Percentiles rank a stretch among this genome's conserved stretches.
Evolutionary conservation across 306 rosid genomes (phyloP).

Genomic region (Betula pendula): DNA sequence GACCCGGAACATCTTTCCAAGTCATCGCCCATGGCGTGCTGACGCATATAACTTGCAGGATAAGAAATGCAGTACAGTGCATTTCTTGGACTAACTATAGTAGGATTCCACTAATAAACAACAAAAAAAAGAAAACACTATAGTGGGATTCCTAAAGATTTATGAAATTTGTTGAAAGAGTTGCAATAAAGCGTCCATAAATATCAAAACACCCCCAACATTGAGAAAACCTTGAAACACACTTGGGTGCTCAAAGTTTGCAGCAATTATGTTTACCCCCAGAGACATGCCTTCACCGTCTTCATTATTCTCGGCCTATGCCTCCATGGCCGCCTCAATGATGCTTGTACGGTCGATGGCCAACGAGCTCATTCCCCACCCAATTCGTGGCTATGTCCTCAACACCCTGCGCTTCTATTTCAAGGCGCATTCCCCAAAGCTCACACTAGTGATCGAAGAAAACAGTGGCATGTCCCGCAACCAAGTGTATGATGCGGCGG

Average conservation of each 20-base stretch:
- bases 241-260: not conserved
- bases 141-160: too few relatives aligned
- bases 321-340: constrained; percentile 74
- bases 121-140: too few relatives aligned
- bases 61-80: not conserved
- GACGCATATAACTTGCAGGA: not conserved
- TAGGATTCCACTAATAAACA: constrained; percentile 28
- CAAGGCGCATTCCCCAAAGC: constrained; percentile 40
- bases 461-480: constrained; percentile 51
- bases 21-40: too few relatives aligned
- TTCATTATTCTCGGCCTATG: constrained; percentile 77
- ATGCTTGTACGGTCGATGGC: constrained; percentile 77
- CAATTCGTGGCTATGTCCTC: constrained; percentile 49
- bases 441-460: constrained; percentile 79
- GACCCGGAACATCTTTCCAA: too few relatives aligned
- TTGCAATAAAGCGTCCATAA: too few relatives aligned
- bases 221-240: not conserved
- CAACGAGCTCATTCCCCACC: constrained; percentile 67
- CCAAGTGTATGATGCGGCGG: constrained; percentile 75
- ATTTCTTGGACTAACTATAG: not conserved
- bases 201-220: too few relatives aligned
- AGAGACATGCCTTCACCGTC: constrained; percentile 70
- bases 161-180: too few relatives aligned
- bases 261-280: constrained; percentile 48
- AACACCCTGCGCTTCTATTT: constrained; percentile 46